A percentile compares a stretch with the other conserved stretches of the same genome.
phyloP scores from a whole-genome alignment of 306 rosid genomes.

The Ammopiptanthus mongolicus region DNA sequence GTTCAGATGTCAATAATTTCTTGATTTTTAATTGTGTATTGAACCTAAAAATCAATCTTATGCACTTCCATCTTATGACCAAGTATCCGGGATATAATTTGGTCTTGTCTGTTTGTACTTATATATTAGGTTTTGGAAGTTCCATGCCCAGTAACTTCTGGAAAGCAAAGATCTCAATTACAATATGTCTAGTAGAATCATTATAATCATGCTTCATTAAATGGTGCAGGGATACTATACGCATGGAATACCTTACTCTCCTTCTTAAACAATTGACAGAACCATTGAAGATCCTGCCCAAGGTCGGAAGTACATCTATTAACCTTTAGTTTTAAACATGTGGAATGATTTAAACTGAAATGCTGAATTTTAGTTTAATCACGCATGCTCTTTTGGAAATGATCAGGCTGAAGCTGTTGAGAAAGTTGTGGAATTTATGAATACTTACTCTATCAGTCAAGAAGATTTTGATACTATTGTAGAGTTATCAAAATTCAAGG shows the following conservation, averaged over 20 bases:
- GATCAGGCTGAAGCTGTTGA: conserved; percentile 82
- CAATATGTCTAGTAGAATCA: not conserved
- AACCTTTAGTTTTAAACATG: not conserved
- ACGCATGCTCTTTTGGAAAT: conserved; percentile 19
- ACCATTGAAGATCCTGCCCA: conserved; percentile 64
- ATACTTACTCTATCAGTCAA: conserved; percentile 67
- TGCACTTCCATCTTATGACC: not conserved
- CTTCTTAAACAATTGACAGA: conserved; percentile 63
- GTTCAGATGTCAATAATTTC: not conserved
- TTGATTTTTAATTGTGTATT: not conserved
- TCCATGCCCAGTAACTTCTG: not conserved
- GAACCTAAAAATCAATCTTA: conserved; percentile 9
- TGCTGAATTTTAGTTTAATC: conserved; percentile 9
- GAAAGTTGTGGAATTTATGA: conserved; percentile 90
- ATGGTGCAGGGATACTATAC: conserved; percentile 66
- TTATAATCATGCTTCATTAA: conserved; percentile 18
- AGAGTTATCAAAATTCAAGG: conserved; percentile 91
- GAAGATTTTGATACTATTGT: conserved; percentile 82
- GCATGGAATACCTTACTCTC: conserved; percentile 68
- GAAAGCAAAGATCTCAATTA: conserved; percentile 10
- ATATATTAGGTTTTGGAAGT: conserved; percentile 8
- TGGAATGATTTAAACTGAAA: conserved; percentile 12
- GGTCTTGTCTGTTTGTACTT: conserved; percentile 9
- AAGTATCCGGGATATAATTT: conserved; percentile 5
- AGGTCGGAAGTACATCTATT: conserved; percentile 48